Evolutionary conservation across 2,329 filamentous ascomycete genomes (phyloP), one percentile per base, ranked within the genome.

Genomic region (Fusarium miscanthi): DNA sequence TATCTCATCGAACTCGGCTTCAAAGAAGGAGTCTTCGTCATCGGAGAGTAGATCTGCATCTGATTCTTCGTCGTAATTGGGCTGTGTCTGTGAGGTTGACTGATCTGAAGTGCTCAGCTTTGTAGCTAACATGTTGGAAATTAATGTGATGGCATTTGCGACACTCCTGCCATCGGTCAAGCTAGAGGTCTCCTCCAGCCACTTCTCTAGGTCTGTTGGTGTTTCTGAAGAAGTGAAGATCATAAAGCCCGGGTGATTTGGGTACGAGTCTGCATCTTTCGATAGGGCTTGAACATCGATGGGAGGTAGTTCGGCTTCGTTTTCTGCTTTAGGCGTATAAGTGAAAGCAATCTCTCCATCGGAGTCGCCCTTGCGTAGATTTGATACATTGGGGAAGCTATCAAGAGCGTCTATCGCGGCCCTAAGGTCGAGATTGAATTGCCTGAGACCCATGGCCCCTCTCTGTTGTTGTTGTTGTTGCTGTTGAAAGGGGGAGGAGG

Each of bases 311-410:
- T 54, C 46, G 6, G 76, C 49, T 59, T 82, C 58, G 19, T 42
- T n/a, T 19, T 71, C 54, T 37, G 52, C 78, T 14, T 60, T 69
- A 67, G 83, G 92, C 8, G 80, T 84, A 78, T 84, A 93, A 8
- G 81, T 84, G 78, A 95, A 92, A 19, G 86, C 86, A 63, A 97
- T 85, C 63, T 93, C 89, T 56, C 92, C 93, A 79, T 95, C 92
- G 37, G 92, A 91, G 9, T 91, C 89, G 21, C 92, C 92, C 40
- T 84, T 83, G 38, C 82, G 82, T 30, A 97, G 82, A 38, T 85
- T 78, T 52, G 82, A 82, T 52, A 96, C 84, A 53, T 86, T 82
- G 2, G 82, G 70, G 51, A 89, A 82, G 12, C 81, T 84, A 46
- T 82, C 81, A 33, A 58, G 45, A 11, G 66, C 69, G 42, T 53